phyloP scores from a whole-genome alignment of 768 basidiomycete species.

The Boletales sp. region DNA sequence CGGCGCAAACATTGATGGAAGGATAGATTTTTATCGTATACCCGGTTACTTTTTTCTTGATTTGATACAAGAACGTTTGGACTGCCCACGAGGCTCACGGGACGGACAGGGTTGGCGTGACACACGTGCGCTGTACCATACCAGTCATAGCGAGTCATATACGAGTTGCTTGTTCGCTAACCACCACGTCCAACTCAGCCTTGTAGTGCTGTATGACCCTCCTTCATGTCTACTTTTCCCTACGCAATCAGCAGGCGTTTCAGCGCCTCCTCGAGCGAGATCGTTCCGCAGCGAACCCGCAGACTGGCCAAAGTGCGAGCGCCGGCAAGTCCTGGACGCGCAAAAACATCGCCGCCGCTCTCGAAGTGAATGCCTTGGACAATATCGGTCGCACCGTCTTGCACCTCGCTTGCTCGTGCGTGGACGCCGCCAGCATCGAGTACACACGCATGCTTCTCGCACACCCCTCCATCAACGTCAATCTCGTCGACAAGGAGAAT shows the following conservation, averaged over 20 bases:
- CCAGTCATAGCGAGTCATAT: too few species aligned
- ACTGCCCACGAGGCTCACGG: too few species aligned
- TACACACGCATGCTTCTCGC: conserved; percentile 75
- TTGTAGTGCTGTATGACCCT: conserved; percentile 57
- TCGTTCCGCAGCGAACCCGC: conserved; percentile 30
- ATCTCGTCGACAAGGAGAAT: conserved; percentile 76
- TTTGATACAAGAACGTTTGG: too few species aligned
- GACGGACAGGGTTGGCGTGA: background rate
- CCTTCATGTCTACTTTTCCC: conserved; percentile 74
- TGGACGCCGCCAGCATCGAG: conserved; percentile 62
- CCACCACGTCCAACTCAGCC: conserved; percentile 11
- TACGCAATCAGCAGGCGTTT: conserved; percentile 72
- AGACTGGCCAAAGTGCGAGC: conserved; percentile 38
- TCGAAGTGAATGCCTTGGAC: conserved; percentile 72
- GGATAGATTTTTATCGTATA: conserved; percentile 7
- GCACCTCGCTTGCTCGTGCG: conserved; percentile 71
- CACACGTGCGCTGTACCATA: conserved; percentile 14
- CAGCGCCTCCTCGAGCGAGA: conserved; percentile 64
- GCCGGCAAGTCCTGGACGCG: conserved; percentile 58
- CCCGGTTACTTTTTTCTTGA: too few species aligned
- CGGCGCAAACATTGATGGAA: conserved; percentile 57
- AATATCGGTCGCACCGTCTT: conserved; percentile 72
- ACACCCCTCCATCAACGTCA: conserved; percentile 75
- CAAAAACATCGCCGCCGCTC: conserved; percentile 34
- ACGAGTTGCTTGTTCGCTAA: too few species aligned